Conservation (phyloP, 768 basidiomycete genomes). For the Auricularia sp. region DNA sequence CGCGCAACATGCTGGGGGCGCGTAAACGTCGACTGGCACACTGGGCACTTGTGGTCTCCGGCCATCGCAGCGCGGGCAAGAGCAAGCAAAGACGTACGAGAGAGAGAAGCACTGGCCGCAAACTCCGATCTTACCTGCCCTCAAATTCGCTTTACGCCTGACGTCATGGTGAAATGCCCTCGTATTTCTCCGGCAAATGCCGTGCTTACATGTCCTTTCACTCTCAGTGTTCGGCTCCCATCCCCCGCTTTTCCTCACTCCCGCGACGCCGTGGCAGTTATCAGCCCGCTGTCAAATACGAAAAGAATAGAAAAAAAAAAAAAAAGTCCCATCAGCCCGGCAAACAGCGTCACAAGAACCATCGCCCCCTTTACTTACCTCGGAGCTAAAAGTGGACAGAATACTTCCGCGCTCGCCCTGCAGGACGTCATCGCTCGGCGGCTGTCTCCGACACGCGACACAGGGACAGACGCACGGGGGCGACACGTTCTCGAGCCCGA, state of each 20-base stretch:
- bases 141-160: no score
- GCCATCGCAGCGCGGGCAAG: slow-evolving; percentile 35
- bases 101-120: slow-evolving; percentile 7
- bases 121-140: not conserved
- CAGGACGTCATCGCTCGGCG: slow-evolving; percentile 20
- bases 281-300: slow-evolving; percentile 17
- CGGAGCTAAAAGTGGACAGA: slow-evolving; percentile 75
- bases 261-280: slow-evolving; percentile 22
- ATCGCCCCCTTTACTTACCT: slow-evolving; percentile 39
- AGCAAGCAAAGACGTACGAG: slow-evolving; percentile 4
- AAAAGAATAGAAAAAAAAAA: no score
- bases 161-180: no score
- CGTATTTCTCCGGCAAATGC: no score
- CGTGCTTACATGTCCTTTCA: no score
- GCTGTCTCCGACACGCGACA: slow-evolving; percentile 13
- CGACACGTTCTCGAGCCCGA: slow-evolving; percentile 58
- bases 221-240: no score
- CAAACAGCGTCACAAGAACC: not conserved
- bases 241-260: not conserved
- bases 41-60: slow-evolving; percentile 79
- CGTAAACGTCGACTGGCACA: slow-evolving; percentile 80
- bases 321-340: not conserved
- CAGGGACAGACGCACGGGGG: slow-evolving; percentile 35
- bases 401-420: slow-evolving; percentile 76
- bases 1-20: slow-evolving; percentile 83